Percentiles rank a stretch among this genome's conserved stretches.
Evolutionary conservation across 345 rosid species (phyloP).

Genomic region (Excoecaria cochinchinensis): DNA sequence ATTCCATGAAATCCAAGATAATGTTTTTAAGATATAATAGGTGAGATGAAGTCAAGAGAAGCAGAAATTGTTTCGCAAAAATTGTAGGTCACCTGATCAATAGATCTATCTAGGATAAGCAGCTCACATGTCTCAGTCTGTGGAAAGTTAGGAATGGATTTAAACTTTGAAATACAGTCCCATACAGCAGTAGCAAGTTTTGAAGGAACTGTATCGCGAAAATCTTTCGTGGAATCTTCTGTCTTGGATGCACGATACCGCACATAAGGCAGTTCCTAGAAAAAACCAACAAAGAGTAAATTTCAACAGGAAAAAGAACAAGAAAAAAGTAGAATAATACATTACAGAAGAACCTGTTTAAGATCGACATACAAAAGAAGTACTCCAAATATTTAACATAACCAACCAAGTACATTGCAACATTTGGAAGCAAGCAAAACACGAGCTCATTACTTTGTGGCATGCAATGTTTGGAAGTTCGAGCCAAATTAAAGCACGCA

Average conservation of each 20-base stretch:
- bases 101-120: constrained; percentile 85
- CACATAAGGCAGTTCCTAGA: constrained; percentile 80
- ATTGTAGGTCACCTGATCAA: constrained; percentile 66
- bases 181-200: constrained; percentile 78
- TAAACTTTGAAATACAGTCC: constrained; percentile 51
- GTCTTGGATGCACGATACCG: constrained; percentile 60
- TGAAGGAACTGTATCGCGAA: constrained; percentile 58
- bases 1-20: constrained; percentile 15
- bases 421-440: not conserved
- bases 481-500: not conserved
- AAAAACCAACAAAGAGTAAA: not conserved
- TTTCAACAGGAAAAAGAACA: not conserved
- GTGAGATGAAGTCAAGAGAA: not conserved
- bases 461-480: not conserved
- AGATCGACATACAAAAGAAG: constrained; percentile 6
- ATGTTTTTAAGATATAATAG: constrained; percentile 1
- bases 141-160: constrained; percentile 86
- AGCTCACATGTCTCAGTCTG: constrained; percentile 82
- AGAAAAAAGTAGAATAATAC: not conserved
- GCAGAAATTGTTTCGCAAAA: constrained; percentile 16
- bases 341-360: not conserved
- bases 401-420: not conserved
- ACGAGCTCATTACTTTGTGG: not conserved
- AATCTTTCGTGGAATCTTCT: constrained; percentile 33
- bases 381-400: constrained; percentile 1